phyloP scores from a whole-genome alignment of 805 yeast species.

The Nakazawaea wyomingensis region DNA sequence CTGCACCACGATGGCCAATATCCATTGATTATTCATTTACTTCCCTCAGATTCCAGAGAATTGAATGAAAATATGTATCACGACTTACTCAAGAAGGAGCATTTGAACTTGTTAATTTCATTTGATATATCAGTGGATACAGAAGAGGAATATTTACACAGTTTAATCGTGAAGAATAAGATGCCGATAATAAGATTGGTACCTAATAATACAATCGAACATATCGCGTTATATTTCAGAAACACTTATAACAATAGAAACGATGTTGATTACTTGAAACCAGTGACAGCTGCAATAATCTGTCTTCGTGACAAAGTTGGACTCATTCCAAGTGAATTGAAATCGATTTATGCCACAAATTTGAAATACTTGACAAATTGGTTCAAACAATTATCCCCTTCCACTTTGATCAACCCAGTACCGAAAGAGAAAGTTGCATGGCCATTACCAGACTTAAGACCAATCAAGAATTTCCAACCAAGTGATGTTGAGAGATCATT shows the following conservation, averaged over 20 bases:
- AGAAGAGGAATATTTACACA: slow-evolving; percentile 13
- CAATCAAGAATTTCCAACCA: slow-evolving; percentile 57
- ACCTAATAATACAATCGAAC: slow-evolving; percentile 80
- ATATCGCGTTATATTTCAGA: slow-evolving; percentile 53
- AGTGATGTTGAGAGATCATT: slow-evolving; percentile 77
- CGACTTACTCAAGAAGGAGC: slow-evolving; percentile 3
- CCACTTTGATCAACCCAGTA: slow-evolving; percentile 12
- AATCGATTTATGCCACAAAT: slow-evolving; percentile 68
- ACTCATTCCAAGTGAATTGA: slow-evolving; percentile 68
- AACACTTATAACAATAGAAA: slow-evolving; percentile 24
- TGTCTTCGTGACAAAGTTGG: slow-evolving; percentile 82
- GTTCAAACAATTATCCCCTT: slow-evolving; percentile 37
- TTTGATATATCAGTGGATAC: slow-evolving; percentile 28
- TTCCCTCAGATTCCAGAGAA: slow-evolving; percentile 31
- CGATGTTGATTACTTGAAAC: slow-evolving; percentile 47
- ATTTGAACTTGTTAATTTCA: slow-evolving; percentile 24
- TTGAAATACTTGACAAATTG: slow-evolving; percentile 59
- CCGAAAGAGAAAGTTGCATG: slow-evolving; percentile 36
- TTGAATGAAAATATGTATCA: slow-evolving; percentile 15
- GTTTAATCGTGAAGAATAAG: slow-evolving; percentile 12
- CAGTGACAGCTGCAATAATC: slow-evolving; percentile 76
- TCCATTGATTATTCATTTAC: slow-evolving; percentile 32
- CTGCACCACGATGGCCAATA: slow-evolving; percentile 14
- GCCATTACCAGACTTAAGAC: slow-evolving; percentile 75
- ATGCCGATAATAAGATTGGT: slow-evolving; percentile 56